Evolutionary conservation across 2,329 filamentous ascomycete genomes (phyloP).

Genomic region (Clonostachys solani): DNA sequence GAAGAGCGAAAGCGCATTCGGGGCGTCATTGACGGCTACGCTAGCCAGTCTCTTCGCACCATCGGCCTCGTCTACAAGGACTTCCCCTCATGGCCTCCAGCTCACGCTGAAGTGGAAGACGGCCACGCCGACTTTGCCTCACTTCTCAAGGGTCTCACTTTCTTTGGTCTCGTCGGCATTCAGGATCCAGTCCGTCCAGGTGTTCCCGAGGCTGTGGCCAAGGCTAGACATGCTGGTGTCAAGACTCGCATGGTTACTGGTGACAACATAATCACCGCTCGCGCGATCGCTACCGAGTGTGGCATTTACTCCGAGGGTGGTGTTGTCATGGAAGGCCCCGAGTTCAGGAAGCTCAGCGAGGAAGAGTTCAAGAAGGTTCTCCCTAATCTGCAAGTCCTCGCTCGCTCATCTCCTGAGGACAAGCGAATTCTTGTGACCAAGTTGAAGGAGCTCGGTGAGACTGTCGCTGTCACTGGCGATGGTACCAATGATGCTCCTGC

Average conservation of each 20-base stretch:
- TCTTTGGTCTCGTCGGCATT: slow-evolving; percentile 53
- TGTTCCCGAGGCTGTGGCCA: slow-evolving; percentile 56
- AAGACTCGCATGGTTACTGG: slow-evolving; percentile 61
- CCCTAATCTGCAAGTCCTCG: slow-evolving; percentile 59
- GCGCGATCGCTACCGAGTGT: slow-evolving; percentile 36
- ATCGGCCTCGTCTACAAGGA: slow-evolving; percentile 72
- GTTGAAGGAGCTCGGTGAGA: slow-evolving; percentile 58
- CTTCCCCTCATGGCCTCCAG: slow-evolving; percentile 66
- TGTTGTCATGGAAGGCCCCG: slow-evolving; percentile 50
- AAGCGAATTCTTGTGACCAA: slow-evolving; percentile 58
- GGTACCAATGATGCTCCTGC: slow-evolving; percentile 61
- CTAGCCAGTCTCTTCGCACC: slow-evolving; percentile 64
- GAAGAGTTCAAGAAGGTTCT: slow-evolving; percentile 42
- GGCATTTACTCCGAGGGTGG: slow-evolving; percentile 55
- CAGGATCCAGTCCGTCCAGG: slow-evolving; percentile 62
- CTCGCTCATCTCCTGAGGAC: slow-evolving; percentile 61
- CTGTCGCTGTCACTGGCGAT: slow-evolving; percentile 58
- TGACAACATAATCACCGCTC: slow-evolving; percentile 38
- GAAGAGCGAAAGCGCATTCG: slow-evolving; percentile 50
- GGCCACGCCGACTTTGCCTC: slow-evolving; percentile 57
- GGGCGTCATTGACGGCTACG: slow-evolving; percentile 54
- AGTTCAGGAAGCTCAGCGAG: slow-evolving; percentile 50
- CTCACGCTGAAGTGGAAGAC: slow-evolving; percentile 52
- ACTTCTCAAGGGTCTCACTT: slow-evolving; percentile 35
- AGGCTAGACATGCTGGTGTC: slow-evolving; percentile 61